Base-by-base conservation (phyloP, 495 filamentous ascomycete genomes). In the Talaromyces trachyspermus region DNA sequence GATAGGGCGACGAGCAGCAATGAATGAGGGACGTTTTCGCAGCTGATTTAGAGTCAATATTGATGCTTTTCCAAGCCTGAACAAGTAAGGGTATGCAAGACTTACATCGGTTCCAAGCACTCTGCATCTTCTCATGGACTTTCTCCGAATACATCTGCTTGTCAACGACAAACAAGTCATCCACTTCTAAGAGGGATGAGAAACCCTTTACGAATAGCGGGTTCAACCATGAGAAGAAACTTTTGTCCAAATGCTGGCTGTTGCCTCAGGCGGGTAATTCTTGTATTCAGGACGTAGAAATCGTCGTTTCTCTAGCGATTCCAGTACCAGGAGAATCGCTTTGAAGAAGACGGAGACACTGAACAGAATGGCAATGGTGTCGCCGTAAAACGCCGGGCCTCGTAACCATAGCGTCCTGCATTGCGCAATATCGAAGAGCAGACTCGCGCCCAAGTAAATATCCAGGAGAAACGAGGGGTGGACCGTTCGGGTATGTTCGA, bases 201-300 rank as follows among this genome's bases (percentile, higher is more conserved):
- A 74, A 76, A 0, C 80, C 80, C 23, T 54, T 48, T n/a, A 49
- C 54, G 42, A 86, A 75, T 3, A 84, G 50, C 12, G 54, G 57
- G 50, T 78, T 81, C 43, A 84, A 59, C 80, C 82, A 86, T 49
- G 58, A 75, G 54, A 81, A 84, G 3, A 78, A 57, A 1, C 56
- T 61, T 11, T 64, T 64, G 46, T 64, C 74, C 46, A 74, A 10
- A 80, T 63, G 0, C 80, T 70, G 26, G 62, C 70, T 0, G 72
- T 79, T n/a, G 75, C 76, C 51, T 88, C 84, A 0, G 78, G 78
- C 12, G 78, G 74, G 35, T 71, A 67, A 6, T 56, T 49, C 7
- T 49, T 49, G 49, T 68, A 79, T 39, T 68, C 63, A 1, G 60
- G 25, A 9, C 58, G 60, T 4, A 85, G 55, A n/a, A 76, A 53